These are phyloP conservation scores for Oxytropis ochrocephala DNA, from an alignment of 306 rosid genomes.

Conservation along the genomic window DNA sequence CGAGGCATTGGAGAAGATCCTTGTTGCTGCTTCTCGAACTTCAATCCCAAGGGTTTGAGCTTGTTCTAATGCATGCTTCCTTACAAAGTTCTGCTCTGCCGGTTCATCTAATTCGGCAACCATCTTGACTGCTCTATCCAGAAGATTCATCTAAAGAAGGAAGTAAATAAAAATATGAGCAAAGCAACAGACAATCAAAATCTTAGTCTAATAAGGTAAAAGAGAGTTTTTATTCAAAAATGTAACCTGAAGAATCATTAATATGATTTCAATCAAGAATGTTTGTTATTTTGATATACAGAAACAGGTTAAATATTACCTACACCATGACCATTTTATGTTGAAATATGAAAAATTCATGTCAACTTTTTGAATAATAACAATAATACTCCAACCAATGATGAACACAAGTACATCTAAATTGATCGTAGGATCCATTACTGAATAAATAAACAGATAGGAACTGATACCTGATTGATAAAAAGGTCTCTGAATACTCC, in stretches of 20 bases:
- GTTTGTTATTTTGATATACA: not conserved
- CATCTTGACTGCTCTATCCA: conserved; percentile 96
- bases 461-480: conserved; percentile 80
- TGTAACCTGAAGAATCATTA: not conserved
- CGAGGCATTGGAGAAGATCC: conserved; percentile 91
- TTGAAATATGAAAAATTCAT: not conserved
- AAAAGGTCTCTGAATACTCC: conserved; percentile 99
- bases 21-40: conserved; percentile 95
- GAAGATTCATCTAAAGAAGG: conserved; percentile 77
- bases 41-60: conserved; percentile 77
- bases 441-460: not conserved
- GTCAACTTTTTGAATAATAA: not conserved
- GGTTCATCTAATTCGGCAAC: conserved; percentile 98
- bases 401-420: not conserved
- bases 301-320: not conserved
- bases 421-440: not conserved
- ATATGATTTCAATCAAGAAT: not conserved
- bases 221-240: not conserved
- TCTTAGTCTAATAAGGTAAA: not conserved
- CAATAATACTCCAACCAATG: not conserved
- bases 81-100: conserved; percentile 61
- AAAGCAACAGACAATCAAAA: not conserved
- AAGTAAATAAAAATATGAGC: conserved; percentile 7
- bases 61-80: conserved; percentile 91
- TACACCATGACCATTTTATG: not conserved